Evolutionary conservation across 129 eudicot species (phyloP), one percentile per base, ranked within the genome.

Genomic region (Flaveria sonorensis): DNA sequence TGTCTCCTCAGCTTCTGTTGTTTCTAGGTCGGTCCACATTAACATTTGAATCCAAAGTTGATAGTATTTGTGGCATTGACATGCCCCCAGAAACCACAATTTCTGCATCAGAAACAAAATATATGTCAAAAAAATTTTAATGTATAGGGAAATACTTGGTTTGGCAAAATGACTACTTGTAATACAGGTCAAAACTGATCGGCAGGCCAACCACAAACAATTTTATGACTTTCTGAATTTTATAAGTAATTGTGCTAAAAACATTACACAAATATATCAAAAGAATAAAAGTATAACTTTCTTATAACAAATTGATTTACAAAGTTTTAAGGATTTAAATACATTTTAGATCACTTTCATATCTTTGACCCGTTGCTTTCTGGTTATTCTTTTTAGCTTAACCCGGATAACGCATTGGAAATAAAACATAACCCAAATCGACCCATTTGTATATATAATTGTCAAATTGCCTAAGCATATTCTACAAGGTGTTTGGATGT

Each of bases 81-180:
- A 93, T 93, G 42, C 98, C 98, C 68, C 98, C 98, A 10, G 98
- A 93, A 46, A 93, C 98, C 2, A 93, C 98, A 81, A 93, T 93
- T 75, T 93, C 98, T 90, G 96, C 88, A 93, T 57, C 68, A 62
- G 70, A 52, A 75, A 18, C 10, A 30, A 1, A 15, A 13, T 14
- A 62, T 51, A 64, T 26, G 50, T 36, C 7, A 36, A 4, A 0
- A 30, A 30, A 30, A 30, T 3, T 30, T 28, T 30, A 4, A 15
- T 28, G 20, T 28, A 61, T 10, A 28, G 11, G 21, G 11, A 28
- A 6, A 14, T 13, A 15, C 40, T 14, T 24, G 36, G 26, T 60
- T 60, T 12, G n/a, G 40, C 67, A 60, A 60, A 23, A 23, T 60
- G 18, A 5, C 36, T 60, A 11, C 18, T 60, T 24, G n/a, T 24